These are phyloP conservation scores for Laburnicola sp. DNA, from an alignment of 2,329 filamentous ascomycete species.

Conservation along the genomic window DNA sequence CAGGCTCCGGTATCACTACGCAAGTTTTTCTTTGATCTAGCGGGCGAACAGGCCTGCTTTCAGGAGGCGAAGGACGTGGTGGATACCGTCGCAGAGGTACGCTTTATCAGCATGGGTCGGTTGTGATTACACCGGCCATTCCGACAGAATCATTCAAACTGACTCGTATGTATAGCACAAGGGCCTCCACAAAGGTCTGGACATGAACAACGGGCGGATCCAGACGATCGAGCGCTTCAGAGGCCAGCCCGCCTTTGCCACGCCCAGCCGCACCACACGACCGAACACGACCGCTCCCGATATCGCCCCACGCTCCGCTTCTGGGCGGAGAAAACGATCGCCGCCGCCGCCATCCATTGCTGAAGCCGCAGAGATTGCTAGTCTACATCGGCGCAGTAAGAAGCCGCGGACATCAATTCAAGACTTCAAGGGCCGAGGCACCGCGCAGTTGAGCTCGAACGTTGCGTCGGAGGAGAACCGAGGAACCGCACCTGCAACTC, in stretches of 20 bases:
- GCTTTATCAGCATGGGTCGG: conserved; percentile 31
- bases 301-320: conserved; percentile 29
- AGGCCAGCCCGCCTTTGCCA: conserved; percentile 46
- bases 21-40: conserved; percentile 74
- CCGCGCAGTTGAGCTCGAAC: conserved; percentile 20
- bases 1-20: conserved; percentile 79
- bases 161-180: conserved; percentile 47
- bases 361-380: conserved; percentile 56
- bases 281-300: conserved; percentile 28
- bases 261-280: conserved; percentile 44
- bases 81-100: conserved; percentile 58
- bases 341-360: conserved; percentile 58
- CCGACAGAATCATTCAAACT: conserved; percentile 2
- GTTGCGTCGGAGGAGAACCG: conserved; percentile 41
- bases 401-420: conserved; percentile 48
- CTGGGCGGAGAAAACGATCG: conserved; percentile 51
- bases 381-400: conserved; percentile 55
- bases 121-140: conserved; percentile 19
- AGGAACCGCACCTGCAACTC: conserved; percentile 41
- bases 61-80: conserved; percentile 63
- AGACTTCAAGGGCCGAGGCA: conserved; percentile 25
- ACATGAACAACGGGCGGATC: conserved; percentile 53
- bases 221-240: conserved; percentile 46
- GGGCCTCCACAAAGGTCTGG: conserved; percentile 50
- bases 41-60: conserved; percentile 63